A percentile compares a stretch with the other conserved stretches of the same genome.
phyloP scores from a whole-genome alignment of 2,329 filamentous ascomycete genomes.

The Neocucurbitaria cava region DNA sequence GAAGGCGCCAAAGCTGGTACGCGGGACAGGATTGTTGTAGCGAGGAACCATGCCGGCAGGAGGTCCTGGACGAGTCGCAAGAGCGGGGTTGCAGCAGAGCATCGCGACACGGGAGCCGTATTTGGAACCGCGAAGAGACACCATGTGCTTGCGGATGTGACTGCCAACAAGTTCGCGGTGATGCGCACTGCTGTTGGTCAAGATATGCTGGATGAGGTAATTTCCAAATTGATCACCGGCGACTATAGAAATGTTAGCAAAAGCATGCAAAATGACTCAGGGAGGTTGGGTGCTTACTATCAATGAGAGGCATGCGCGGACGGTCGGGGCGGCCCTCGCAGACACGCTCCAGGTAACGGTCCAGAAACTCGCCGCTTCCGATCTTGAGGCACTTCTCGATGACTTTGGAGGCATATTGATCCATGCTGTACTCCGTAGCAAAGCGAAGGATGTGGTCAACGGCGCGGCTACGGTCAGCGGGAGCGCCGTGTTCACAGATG shows the following conservation, averaged over 20 bases:
- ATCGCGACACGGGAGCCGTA: conserved; percentile 98
- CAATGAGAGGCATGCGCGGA: conserved; percentile 94
- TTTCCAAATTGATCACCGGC: conserved; percentile 99
- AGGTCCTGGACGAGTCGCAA: conserved; percentile 86
- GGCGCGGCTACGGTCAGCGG: conserved; percentile 88
- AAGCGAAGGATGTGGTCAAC: conserved; percentile 95
- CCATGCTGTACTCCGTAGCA: conserved; percentile 96
- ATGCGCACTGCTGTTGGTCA: conserved; percentile 84
- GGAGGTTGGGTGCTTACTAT: conserved; percentile 64
- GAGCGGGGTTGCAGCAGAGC: conserved; percentile 95
- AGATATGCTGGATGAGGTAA: conserved; percentile 96
- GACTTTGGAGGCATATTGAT: conserved; percentile 98
- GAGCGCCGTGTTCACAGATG: conserved; percentile 94
- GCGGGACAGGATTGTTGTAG: conserved; percentile 38
- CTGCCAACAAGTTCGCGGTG: conserved; percentile 92
- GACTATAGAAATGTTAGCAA: conserved; percentile 56
- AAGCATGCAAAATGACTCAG: neutral
- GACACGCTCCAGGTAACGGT: conserved; percentile 90
- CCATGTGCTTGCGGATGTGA: conserved; percentile 98
- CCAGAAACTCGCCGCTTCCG: conserved; percentile 85
- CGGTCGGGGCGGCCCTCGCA: conserved; percentile 90
- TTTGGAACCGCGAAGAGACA: conserved; percentile 96
- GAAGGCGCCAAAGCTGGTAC: conserved; percentile 39
- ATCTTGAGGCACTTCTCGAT: conserved; percentile 99
- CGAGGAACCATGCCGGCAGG: conserved; percentile 66